These are phyloP conservation scores for Aspergillus heteromorphus DNA, from an alignment of 495 filamentous ascomycete genomes.

Conservation along the genomic window DNA sequence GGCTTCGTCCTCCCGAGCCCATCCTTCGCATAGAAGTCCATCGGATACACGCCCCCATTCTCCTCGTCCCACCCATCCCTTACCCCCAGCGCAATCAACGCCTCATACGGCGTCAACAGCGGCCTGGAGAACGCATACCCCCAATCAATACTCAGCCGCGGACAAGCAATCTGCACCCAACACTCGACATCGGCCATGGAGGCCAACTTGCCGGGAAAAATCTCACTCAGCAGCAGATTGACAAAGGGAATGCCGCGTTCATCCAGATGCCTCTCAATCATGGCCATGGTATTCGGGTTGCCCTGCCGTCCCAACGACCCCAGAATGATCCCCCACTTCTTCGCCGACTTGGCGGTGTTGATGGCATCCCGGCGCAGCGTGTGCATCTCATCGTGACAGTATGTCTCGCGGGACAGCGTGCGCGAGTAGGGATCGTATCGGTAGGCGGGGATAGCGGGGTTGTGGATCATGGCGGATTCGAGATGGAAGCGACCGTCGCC, in stretches of 20 bases:
- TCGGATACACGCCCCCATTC: slow-evolving; percentile 77
- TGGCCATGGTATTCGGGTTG: slow-evolving; percentile 83
- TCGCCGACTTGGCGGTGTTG: slow-evolving; percentile 60
- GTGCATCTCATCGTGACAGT: slow-evolving; percentile 87
- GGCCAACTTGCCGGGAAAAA: slow-evolving; percentile 90
- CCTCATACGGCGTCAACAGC: slow-evolving; percentile 90
- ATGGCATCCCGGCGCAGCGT: slow-evolving; percentile 74
- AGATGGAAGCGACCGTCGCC: slow-evolving; percentile 97
- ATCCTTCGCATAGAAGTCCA: slow-evolving; percentile 96
- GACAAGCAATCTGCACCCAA: slow-evolving; percentile 98
- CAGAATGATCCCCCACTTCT: slow-evolving; percentile 91
- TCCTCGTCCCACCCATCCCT: slow-evolving; percentile 67
- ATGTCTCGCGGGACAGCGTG: slow-evolving; percentile 82
- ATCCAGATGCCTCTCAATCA: slow-evolving; percentile 72
- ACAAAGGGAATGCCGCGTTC: slow-evolving; percentile 68
- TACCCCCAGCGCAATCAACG: slow-evolving; percentile 76
- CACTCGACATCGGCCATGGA: slow-evolving; percentile 91
- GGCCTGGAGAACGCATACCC: slow-evolving; percentile 92
- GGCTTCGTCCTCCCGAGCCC: slow-evolving; percentile 70
- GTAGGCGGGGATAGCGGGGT: slow-evolving; percentile 83
- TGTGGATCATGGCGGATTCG: slow-evolving; percentile 98
- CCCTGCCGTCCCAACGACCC: slow-evolving; percentile 90
- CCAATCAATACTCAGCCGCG: slow-evolving; percentile 94
- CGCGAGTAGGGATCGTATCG: slow-evolving; percentile 96
- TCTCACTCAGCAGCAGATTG: slow-evolving; percentile 82